Evolutionary conservation across 108 stramenopile genomes (phyloP).

Genomic region (Nitzschia putrida): DNA sequence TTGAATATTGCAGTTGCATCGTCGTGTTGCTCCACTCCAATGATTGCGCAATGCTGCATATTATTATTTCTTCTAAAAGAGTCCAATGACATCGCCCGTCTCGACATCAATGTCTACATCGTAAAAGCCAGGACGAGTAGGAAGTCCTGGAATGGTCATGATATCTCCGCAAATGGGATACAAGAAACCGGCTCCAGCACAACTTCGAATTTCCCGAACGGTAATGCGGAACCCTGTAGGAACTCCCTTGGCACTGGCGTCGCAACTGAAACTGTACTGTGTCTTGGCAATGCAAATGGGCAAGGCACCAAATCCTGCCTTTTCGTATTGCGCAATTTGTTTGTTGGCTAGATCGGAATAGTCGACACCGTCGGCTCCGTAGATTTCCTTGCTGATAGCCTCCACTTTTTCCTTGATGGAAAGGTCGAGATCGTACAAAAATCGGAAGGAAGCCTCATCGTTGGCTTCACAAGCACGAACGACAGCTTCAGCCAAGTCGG

Average conservation of each 20-base stretch:
- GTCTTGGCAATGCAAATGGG: constrained; percentile 99
- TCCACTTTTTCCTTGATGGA: constrained; percentile 91
- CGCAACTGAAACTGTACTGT: constrained; percentile 96
- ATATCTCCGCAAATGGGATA: constrained; percentile 98
- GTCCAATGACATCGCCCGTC: constrained; percentile 93
- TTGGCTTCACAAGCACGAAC: constrained; percentile 76
- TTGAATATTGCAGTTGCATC: no score
- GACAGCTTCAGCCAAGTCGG: constrained; percentile 89
- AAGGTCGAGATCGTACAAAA: constrained; percentile 84
- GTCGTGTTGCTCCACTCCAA: no score
- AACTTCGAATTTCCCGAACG: constrained; percentile 95
- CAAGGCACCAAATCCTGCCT: constrained; percentile 86
- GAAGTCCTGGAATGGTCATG: constrained; percentile 98
- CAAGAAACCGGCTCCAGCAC: constrained; percentile 97
- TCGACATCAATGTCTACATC: constrained; percentile 96
- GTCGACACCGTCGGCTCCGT: constrained; percentile 95
- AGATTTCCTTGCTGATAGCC: constrained; percentile 91
- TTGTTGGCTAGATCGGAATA: constrained; percentile 87
- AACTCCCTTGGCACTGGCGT: constrained; percentile 90
- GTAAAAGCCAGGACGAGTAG: constrained; percentile 98
- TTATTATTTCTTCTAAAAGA: constrained; percentile 79
- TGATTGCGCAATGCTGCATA: no score
- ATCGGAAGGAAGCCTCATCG: constrained; percentile 74
- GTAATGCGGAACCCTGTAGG: constrained; percentile 88
- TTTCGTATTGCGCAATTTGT: constrained; percentile 90